Conservation (phyloP, 129 eudicot species). For the Pittosporum tobira region DNA sequence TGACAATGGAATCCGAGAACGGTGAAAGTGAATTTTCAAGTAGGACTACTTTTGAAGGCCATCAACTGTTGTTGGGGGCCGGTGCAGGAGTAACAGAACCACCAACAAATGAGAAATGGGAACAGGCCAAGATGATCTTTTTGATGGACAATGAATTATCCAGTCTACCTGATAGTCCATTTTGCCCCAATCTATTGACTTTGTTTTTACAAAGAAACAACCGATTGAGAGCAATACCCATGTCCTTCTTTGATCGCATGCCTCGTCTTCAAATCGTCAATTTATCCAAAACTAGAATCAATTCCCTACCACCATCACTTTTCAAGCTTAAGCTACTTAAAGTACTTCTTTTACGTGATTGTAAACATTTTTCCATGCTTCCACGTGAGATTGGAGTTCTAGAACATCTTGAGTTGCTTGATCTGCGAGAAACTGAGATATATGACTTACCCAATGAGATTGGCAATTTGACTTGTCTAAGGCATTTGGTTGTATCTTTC, state of each 20-base stretch:
- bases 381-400: conserved; percentile 16
- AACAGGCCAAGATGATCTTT: neutral
- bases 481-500: conserved; percentile 13
- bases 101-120: conserved; percentile 7
- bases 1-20: neutral
- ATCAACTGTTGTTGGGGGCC: neutral
- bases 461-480: conserved; percentile 1
- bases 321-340: conserved; percentile 8
- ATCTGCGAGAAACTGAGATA: conserved; percentile 22
- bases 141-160: conserved; percentile 5
- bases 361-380: conserved; percentile 8
- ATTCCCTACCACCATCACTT: conserved; percentile 15
- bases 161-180: neutral
- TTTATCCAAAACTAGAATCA: conserved; percentile 17
- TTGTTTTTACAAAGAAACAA: conserved; percentile 20
- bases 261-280: conserved; percentile 10
- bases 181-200: neutral
- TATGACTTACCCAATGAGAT: conserved; percentile 12
- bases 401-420: conserved; percentile 15
- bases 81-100: neutral
- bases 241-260: conserved; percentile 15
- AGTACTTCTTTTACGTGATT: conserved; percentile 10
- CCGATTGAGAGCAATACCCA: conserved; percentile 5
- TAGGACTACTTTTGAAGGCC: neutral
- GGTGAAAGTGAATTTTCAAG: neutral